Conservation (phyloP, 139 green algal species). For the Chlorella sp. region DNA sequence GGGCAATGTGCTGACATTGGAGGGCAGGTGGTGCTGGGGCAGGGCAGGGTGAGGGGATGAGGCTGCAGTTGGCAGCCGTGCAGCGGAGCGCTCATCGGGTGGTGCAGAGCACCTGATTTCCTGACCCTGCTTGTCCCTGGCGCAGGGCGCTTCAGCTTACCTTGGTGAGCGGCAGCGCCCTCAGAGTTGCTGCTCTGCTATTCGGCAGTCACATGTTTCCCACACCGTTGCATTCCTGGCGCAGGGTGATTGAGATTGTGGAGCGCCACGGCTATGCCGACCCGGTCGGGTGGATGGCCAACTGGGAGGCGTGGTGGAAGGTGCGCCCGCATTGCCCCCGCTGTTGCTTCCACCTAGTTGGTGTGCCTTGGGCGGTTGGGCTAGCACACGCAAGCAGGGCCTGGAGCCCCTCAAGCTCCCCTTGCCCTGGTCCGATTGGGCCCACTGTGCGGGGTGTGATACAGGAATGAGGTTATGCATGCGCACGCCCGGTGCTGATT, state of each 20-base stretch:
- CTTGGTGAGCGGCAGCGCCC: neutral
- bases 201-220: neutral
- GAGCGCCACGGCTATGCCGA: constrained; percentile 7
- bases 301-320: constrained; percentile 25
- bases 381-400: too few species aligned
- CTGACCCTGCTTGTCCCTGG: too few species aligned
- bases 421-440: too few species aligned
- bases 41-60: neutral
- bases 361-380: too few species aligned
- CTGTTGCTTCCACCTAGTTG: too few species aligned
- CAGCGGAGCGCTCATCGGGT: neutral
- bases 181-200: neutral
- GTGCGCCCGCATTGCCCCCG: neutral
- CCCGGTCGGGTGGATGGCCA: neutral
- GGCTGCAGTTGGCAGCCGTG: neutral
- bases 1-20: too few species aligned
- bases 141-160: too few species aligned
- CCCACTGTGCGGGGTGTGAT: too few species aligned
- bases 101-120: neutral
- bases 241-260: constrained; percentile 13
- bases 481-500: too few species aligned
- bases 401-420: too few species aligned
- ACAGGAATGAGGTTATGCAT: too few species aligned
- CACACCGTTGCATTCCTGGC: neutral
- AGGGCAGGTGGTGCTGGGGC: too few species aligned